Evolutionary conservation across 202 grass and related monocot species (phyloP).

Genomic region (Schoenoplectus tabernaemontani): DNA sequence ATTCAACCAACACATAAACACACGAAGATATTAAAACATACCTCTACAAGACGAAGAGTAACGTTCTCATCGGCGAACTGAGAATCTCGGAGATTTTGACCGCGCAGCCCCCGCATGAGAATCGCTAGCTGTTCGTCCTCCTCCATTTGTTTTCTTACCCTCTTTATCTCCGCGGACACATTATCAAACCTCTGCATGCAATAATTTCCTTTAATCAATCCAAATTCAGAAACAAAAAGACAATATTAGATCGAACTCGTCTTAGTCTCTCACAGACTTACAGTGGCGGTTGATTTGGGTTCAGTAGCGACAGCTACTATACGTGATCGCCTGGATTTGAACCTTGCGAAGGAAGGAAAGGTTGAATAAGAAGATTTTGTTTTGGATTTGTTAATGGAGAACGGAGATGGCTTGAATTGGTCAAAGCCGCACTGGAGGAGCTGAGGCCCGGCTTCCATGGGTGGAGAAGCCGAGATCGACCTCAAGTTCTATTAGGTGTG

Average conservation of each 20-base stretch:
- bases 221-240: background rate
- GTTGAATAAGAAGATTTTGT: background rate
- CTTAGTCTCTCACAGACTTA: slow-evolving; percentile 32
- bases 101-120: slow-evolving; percentile 91
- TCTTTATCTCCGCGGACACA: slow-evolving; percentile 86
- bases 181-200: slow-evolving; percentile 58
- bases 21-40: background rate
- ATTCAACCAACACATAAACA: background rate
- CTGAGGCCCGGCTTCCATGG: slow-evolving; percentile 41
- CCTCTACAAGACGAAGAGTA: slow-evolving; percentile 72
- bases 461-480: slow-evolving; percentile 21
- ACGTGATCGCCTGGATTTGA: slow-evolving; percentile 17
- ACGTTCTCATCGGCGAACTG: slow-evolving; percentile 75
- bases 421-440: slow-evolving; percentile 55
- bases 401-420: slow-evolving; percentile 31
- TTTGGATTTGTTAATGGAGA: slow-evolving; percentile 10
- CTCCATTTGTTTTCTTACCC: slow-evolving; percentile 97
- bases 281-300: slow-evolving; percentile 46
- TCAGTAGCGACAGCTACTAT: slow-evolving; percentile 62
- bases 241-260: background rate
- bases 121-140: slow-evolving; percentile 86
- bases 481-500: background rate
- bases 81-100: slow-evolving; percentile 74
- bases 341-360: slow-evolving; percentile 10
- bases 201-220: slow-evolving; percentile 8